Base-by-base conservation (phyloP, 2,329 filamentous ascomycete species). In the Fusarium sp. region DNA sequence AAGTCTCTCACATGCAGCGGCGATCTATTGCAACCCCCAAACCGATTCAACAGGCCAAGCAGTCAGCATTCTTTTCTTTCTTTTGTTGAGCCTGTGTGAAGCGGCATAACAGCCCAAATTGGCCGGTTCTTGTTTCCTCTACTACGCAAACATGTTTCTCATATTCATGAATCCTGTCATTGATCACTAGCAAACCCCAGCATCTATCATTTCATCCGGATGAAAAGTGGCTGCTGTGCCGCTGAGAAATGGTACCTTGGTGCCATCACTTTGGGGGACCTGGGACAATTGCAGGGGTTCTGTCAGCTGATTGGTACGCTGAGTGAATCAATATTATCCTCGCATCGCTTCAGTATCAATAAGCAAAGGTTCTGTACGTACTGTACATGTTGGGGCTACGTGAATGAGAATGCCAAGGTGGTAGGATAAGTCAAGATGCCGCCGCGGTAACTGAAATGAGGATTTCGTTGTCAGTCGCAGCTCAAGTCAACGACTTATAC, bases 271-370 rank as follows among this genome's bases (percentile, higher is more conserved):
- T 72, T 61, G 22, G 67, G 70, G 9, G 25, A 42, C 49, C 32
- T 53, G 49, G 60, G 62, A 47, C 40, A 34, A n/a, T 54, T 47
- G 48, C 71, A 75, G 55, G 65, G 71, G 61, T 48, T 51, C 24
- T 20, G 45, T 56, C 42, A 52, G 41, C 64, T 59, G 48, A 67
- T 65, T 61, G 51, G 59, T 13, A 47, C 18, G 41, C 16, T 41
- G 32, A 44, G 29, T 45, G 54, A 71, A 57, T 56, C 48, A 7
- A 37, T 11, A 37, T 48, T 48, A 25, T 57, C 14, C 11, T 47
- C n/a, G 25, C 18, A 32, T 18, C 14, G 45, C 24, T 49, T 32
- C 29, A 32, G 29, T 16, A 9, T 8, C 10, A 37, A 37, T n/a
- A 37, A 37, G 34, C 34, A n/a, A 37, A n/a, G 18, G 34, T 12